phyloP scores from a whole-genome alignment of 257 asterid genomes.

The Solanum chmielewskii region DNA sequence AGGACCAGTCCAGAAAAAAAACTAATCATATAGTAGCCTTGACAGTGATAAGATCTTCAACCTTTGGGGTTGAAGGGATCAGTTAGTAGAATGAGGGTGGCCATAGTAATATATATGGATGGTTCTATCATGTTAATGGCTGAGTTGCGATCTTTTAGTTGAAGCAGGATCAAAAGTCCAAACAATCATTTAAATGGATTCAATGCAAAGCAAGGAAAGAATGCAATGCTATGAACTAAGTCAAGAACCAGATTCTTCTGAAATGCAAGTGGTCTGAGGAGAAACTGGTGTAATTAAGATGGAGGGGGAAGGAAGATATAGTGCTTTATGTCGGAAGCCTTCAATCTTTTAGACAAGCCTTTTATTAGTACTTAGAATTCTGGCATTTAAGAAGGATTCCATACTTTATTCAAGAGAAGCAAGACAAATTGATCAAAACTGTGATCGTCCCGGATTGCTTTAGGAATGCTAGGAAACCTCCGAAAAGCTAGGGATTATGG shows the following conservation, averaged over 20 bases:
- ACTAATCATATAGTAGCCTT: background rate
- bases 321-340: background rate
- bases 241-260: background rate
- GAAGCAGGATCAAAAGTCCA: background rate
- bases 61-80: background rate
- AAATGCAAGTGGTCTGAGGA: background rate
- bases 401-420: background rate
- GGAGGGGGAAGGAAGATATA: background rate
- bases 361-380: background rate
- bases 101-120: background rate
- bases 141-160: background rate
- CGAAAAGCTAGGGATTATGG: background rate
- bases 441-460: background rate
- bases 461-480: background rate
- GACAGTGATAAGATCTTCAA: background rate
- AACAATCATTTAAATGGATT: background rate
- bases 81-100: background rate
- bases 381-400: background rate
- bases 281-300: background rate
- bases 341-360: background rate
- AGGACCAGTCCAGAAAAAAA: background rate
- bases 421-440: background rate
- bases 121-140: background rate
- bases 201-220: background rate
- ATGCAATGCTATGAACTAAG: background rate